Conservation (phyloP, 768 basidiomycete species). For the Xanthoconium stramineum region DNA sequence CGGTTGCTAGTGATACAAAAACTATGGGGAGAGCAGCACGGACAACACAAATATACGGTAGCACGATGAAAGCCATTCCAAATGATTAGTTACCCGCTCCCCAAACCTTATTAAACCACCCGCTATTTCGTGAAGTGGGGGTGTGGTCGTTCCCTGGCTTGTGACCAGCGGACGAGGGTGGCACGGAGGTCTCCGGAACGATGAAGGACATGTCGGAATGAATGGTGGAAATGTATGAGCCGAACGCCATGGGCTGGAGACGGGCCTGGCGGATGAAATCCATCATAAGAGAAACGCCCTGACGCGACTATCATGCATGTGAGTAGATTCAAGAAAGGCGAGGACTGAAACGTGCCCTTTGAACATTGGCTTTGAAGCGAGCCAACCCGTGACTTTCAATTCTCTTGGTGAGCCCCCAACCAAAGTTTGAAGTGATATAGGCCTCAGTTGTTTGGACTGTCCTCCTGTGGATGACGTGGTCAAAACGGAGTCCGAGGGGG, state of each 20-base stretch:
- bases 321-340: not conserved
- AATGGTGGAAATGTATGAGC: conserved; percentile 34
- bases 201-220: conserved; percentile 32
- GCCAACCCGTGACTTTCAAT: conserved; percentile 86
- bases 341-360: conserved; percentile 52
- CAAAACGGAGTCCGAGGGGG: not conserved
- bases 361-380: conserved; percentile 84
- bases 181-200: conserved; percentile 18
- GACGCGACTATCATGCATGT: conserved; percentile 59
- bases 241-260: conserved; percentile 46
- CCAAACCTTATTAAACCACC: conserved; percentile 29
- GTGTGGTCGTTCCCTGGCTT: conserved; percentile 15
- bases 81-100: conserved; percentile 14
- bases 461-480: conserved; percentile 44
- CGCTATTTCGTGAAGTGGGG: conserved; percentile 12
- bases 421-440: conserved; percentile 81
- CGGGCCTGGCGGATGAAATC: conserved; percentile 77
- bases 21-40: conserved; percentile 15
- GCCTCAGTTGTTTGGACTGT: conserved; percentile 86
- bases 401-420: conserved; percentile 83
- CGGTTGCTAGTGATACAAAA: conserved; percentile 33
- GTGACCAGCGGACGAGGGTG: conserved; percentile 15
- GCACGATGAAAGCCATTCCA: conserved; percentile 5
- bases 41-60: conserved; percentile 17
- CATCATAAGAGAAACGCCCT: conserved; percentile 83